phyloP scores from a whole-genome alignment of 2,329 filamentous ascomycete genomes.

The Pseudogymnoascus sp. region DNA sequence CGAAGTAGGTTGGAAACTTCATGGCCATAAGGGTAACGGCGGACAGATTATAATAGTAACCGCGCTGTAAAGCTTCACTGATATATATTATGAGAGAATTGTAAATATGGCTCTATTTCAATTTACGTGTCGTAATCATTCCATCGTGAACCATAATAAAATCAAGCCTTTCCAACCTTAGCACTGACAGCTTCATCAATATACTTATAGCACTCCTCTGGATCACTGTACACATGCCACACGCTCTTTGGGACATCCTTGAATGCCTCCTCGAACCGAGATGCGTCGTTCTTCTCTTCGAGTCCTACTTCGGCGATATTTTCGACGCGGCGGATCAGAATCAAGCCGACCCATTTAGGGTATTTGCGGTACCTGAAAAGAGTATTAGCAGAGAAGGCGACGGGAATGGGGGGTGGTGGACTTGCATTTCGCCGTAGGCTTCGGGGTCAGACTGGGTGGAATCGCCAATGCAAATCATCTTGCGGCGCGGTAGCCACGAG shows the following conservation, averaged over 20 bases:
- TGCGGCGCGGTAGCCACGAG: slow-evolving; percentile 66
- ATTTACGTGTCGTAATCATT: neutral
- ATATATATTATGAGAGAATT: neutral
- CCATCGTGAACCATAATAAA: slow-evolving; percentile 1
- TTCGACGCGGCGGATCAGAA: slow-evolving; percentile 77
- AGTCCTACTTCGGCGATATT: slow-evolving; percentile 65
- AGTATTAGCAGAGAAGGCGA: slow-evolving; percentile 11
- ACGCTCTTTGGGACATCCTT: slow-evolving; percentile 58
- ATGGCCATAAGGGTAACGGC: neutral
- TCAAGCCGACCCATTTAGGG: slow-evolving; percentile 71
- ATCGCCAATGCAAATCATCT: slow-evolving; percentile 80
- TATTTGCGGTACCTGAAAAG: slow-evolving; percentile 50
- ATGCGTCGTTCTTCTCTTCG: slow-evolving; percentile 63
- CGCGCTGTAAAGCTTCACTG: neutral
- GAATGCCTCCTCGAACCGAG: slow-evolving; percentile 79
- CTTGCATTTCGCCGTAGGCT: slow-evolving; percentile 73
- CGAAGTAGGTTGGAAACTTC: neutral
- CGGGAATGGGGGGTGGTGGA: slow-evolving; percentile 7
- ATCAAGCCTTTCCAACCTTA: neutral
- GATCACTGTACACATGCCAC: slow-evolving; percentile 79
- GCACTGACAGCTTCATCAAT: slow-evolving; percentile 26
- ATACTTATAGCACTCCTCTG: slow-evolving; percentile 52
- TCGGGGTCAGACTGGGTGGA: slow-evolving; percentile 89
- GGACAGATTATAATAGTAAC: neutral
- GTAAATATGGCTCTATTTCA: neutral